Percentiles rank a stretch among this genome's conserved stretches.
phyloP scores from a whole-genome alignment of 306 rosid genomes.

The Vigna reflexopilosa region DNA sequence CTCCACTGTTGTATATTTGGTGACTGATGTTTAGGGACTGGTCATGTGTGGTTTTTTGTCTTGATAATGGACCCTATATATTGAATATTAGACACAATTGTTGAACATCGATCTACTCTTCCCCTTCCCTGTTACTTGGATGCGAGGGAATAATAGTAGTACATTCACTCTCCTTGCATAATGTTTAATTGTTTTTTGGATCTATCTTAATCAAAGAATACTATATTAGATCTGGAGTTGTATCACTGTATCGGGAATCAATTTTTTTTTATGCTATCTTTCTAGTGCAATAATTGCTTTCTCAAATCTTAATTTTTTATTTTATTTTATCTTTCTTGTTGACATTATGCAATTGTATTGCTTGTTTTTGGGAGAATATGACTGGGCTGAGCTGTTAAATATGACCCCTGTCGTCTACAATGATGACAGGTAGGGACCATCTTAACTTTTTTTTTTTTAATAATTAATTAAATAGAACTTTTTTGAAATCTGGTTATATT shows the following conservation, averaged over 20 bases:
- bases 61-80: neutral
- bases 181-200: constrained; percentile 5
- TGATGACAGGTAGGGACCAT: constrained; percentile 46
- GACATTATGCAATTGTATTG: constrained; percentile 10
- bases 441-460: constrained; percentile 28
- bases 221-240: constrained; percentile 17
- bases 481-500: constrained; percentile 12
- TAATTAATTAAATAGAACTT: constrained; percentile 2
- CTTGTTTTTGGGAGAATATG: constrained; percentile 23
- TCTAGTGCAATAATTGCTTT: constrained; percentile 15
- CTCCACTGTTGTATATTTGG: neutral
- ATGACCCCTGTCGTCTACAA: constrained; percentile 53
- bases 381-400: constrained; percentile 45
- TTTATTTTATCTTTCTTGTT: neutral
- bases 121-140: neutral
- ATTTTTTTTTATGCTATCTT: constrained; percentile 31
- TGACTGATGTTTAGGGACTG: neutral
- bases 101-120: neutral
- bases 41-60: neutral
- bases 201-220: neutral
- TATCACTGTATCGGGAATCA: neutral
- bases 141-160: neutral
- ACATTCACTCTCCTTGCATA: neutral
- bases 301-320: neutral
- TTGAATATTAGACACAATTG: neutral